Conservation (phyloP, 1,284 basidiomycete genomes). For the Tilletia walkeri region DNA sequence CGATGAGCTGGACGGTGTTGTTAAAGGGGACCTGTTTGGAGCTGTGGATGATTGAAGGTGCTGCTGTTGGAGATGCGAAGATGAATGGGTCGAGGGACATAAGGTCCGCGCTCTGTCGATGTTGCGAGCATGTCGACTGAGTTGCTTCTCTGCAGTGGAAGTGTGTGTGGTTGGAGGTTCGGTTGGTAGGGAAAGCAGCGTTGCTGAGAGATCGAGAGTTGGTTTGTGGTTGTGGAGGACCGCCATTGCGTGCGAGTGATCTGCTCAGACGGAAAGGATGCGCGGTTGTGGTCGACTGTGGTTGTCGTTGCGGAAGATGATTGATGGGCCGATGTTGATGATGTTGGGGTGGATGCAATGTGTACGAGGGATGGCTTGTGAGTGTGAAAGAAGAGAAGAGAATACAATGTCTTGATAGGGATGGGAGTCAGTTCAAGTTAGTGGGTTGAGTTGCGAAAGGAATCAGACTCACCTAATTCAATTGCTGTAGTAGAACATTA, state of each 20-base stretch:
- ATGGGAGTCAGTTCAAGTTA: no score
- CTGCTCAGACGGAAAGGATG: neutral
- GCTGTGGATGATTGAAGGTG: neutral
- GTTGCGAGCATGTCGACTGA: neutral
- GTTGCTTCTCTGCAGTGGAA: no score
- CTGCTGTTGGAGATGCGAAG: slow-evolving; percentile 23
- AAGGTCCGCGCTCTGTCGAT: slow-evolving; percentile 24
- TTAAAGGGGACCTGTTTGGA: neutral
- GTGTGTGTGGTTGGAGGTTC: neutral
- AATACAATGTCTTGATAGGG: no score
- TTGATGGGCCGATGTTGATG: neutral
- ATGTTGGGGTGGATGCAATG: neutral
- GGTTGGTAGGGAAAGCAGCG: slow-evolving; percentile 15
- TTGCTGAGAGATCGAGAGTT: neutral
- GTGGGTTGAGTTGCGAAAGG: neutral
- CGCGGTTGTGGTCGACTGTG: no score
- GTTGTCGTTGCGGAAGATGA: neutral
- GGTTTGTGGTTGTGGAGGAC: neutral
- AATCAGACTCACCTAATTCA: no score
- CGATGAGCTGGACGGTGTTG: slow-evolving; percentile 38
- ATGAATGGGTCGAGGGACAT: slow-evolving; percentile 24
- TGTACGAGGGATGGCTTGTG: slow-evolving; percentile 17
- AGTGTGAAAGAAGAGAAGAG: neutral
- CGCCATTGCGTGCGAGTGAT: neutral
- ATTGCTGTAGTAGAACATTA: no score